A percentile compares a stretch with the other conserved stretches of the same genome.
These are phyloP conservation scores for Penicillium maclennaniae DNA, from an alignment of 495 filamentous ascomycete genomes.

Conservation along the genomic window DNA sequence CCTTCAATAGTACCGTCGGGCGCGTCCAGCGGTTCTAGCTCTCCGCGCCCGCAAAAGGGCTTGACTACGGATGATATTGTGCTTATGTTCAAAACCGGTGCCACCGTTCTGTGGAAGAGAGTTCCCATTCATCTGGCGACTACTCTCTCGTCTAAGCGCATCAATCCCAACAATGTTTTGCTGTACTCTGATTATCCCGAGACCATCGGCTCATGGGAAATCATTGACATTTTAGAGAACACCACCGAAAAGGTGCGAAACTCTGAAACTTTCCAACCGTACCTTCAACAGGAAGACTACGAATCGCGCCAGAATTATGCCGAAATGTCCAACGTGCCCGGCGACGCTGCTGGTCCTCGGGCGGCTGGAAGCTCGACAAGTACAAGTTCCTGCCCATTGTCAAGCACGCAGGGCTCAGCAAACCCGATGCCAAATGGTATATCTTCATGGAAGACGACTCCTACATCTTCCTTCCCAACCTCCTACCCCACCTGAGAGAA, in stretches of 20 bases:
- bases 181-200: constrained; percentile 37
- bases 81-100: constrained; percentile 39
- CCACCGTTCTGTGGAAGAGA: constrained; percentile 31
- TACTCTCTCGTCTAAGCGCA: constrained; percentile 20
- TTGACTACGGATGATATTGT: constrained; percentile 38
- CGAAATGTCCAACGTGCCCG: constrained; percentile 18
- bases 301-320: constrained; percentile 21
- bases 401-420: constrained; percentile 32
- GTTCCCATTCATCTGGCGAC: constrained; percentile 31
- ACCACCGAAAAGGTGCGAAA: constrained; percentile 16
- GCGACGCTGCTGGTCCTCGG: constrained; percentile 18
- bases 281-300: constrained; percentile 22
- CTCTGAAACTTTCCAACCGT: constrained; percentile 15
- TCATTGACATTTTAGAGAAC: constrained; percentile 35
- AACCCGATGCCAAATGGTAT: constrained; percentile 55
- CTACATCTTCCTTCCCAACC: constrained; percentile 54
- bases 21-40: not conserved
- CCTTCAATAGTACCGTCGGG: constrained; percentile 33
- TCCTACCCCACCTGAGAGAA: constrained; percentile 46
- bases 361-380: constrained; percentile 46
- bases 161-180: constrained; percentile 23
- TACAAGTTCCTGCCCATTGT: constrained; percentile 49
- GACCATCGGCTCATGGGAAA: constrained; percentile 28
- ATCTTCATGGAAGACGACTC: constrained; percentile 61
- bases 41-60: constrained; percentile 1